Base-by-base conservation (phyloP, 2,329 filamentous ascomycete genomes). In the Ophiocordyceps camponoti-saundersi region DNA sequence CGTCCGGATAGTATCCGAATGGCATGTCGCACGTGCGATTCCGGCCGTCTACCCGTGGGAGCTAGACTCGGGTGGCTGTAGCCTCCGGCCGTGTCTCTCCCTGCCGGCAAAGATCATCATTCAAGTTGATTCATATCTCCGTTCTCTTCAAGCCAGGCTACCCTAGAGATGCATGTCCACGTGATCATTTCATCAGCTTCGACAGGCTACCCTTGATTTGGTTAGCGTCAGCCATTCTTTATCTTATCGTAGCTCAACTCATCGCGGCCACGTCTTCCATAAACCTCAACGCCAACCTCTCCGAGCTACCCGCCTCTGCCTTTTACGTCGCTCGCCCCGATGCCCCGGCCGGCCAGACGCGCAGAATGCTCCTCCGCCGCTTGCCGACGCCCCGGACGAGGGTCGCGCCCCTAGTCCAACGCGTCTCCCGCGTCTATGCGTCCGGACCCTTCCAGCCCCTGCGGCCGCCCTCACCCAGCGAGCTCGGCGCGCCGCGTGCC, bases 381-480 rank as follows among this genome's bases (percentile, higher is more conserved):
- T 53, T 58, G 51, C 54, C 53, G 47, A 52, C 53, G 48, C 45
- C 53, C 45, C 48, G 36, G 36, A 39, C 53, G 29, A 55, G 51
- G 46, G 44, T 47, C 42, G 22, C 44, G n/a, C 46, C 18, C 13
- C 30, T 11, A 26, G 23, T 26, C 23, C 23, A 8, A 39, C 16
- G 36, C n/a, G 36, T 18, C 8, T 18, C 16, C 18, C 36, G 36
- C 16, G 36, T 11, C 36, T 18, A 18, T 16, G 16, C 36, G 36
- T 39, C 36, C 1, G 59, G 63, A 34, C 68, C 69, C 49, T 85
- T 79, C 59, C 70, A 80, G 52, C 76, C 80, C 15, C 75, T 88
- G 54, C 72, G 76, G 0, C 89, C 89, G 6, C 88, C 88, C 0
- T 79, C 85, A 5, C 89, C 89, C 6, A 75, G 74, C 49, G 84